Base-by-base conservation (phyloP, 2,329 filamentous ascomycete genomes). In the Paraphaeosphaeria minitans region DNA sequence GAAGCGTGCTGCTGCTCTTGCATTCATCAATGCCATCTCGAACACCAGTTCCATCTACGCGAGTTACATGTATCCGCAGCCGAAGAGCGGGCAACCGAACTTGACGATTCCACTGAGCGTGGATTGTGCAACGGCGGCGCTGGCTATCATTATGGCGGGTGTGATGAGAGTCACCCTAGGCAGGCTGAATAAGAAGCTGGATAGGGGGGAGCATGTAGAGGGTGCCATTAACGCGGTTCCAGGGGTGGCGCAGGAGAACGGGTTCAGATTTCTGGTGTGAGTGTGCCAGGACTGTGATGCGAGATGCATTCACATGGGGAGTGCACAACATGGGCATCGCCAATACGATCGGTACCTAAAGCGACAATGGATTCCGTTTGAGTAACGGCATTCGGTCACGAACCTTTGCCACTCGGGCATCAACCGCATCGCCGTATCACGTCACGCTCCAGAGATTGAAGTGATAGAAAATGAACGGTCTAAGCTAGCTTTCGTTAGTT, bases 11-110 rank as follows among this genome's bases (percentile, higher is more conserved):
- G 86, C 89, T 0, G 89, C 89, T 0, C 74, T 94, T 5, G 91
- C 90, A 0, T 87, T 89, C 61, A 91, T 93, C 76, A 94, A 94
- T 70, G 87, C 88, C 2, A 81, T 91, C 10, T 85, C 84, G 19
- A 92, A 93, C 71, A 81, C 83, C 12, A 85, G 85, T 43, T 87
- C 83, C 49, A 93, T 93, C 63, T 93, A 89, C 68, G 86, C 87
- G 0, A 83, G 81, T 56, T 90, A 89, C 66, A 84, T 90, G 82
- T 91, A 91, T 66, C 84, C 84, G 16, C 79, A 84, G 60, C 73
- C 73, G 8, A 70, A 71, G 52, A 65, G 65, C 10, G 69, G 68
- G 9, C 72, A 75, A 60, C 70, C 73, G 2, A 62, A 75, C 46
- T 59, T 70, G 76, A 80, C 84, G 5, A 78, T 85, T 16, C 88